Evolutionary conservation across 2,329 filamentous ascomycete species (phyloP), one percentile per base, ranked within the genome.

Genomic region (Cladorrhinum sp.): DNA sequence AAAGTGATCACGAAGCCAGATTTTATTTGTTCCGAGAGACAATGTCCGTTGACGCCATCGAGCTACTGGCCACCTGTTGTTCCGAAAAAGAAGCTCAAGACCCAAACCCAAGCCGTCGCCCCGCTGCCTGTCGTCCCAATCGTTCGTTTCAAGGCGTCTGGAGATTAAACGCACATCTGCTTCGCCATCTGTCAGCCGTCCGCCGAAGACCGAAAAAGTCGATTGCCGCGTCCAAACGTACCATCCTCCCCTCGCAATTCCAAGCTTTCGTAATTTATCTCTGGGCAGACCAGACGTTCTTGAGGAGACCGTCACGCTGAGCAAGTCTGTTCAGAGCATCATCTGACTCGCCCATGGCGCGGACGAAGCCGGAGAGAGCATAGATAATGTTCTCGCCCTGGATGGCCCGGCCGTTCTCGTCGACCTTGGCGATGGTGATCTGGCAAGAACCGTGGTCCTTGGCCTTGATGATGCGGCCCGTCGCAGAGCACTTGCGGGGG

Each of bases 381-480:
- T 96, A 99, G 77, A 91, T 88, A 81, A 97, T 90, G 88, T 93
- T 96, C 85, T 97, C 95, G 81, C 93, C 92, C 71, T 91, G 92
- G 82, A 87, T 75, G 70, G 93, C 92, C 74, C 93, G 91, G 78
- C 95, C 95, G 84, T 93, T 96, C 89, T 99, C 95, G 81, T 98
- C 93, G 74, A 99, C 95, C 85, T 97, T 98, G 80, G 89, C 93
- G 77, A 99, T 85, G 73, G 89, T 91, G 81, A 99, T 92, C 83
- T 99, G 95, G 73, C 98, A 95, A 67, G 91, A 96, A 74, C 92
- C 93, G 87, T 99, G 95, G 84, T 99, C 95, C 85, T 98, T 97
- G 85, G 95, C 92, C 86, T 97, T 97, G 89, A 99, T 98, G 86
- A 98, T 97, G 83, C 95, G 92, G 91, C 96, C 96, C 80, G 93